Evolutionary conservation across 768 basidiomycete genomes (phyloP).

Genomic region (Pholiota microspora): DNA sequence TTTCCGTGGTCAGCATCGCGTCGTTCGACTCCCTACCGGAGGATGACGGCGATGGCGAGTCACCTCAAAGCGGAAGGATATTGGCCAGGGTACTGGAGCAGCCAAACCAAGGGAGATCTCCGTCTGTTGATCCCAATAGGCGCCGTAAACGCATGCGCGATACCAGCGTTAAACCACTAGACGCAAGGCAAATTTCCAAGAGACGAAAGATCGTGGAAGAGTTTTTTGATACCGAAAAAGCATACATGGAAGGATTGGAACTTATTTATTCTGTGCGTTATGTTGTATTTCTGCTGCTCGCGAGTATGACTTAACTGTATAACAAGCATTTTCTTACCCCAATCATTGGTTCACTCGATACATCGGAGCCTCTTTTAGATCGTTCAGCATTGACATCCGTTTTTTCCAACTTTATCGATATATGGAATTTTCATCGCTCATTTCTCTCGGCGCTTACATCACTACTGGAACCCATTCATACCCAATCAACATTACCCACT

Average conservation of each 20-base stretch:
- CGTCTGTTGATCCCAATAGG: constrained; percentile 38
- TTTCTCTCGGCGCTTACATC: constrained; percentile 62
- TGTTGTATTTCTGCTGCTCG: not conserved
- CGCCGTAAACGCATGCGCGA: constrained; percentile 37
- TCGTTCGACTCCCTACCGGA: constrained; percentile 75
- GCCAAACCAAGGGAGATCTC: constrained; percentile 30
- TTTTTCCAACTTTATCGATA: constrained; percentile 89
- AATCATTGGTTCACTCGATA: constrained; percentile 73
- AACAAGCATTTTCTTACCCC: constrained; percentile 78
- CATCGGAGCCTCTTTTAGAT: constrained; percentile 63
- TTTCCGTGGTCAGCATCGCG: constrained; percentile 67
- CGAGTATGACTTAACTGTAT: constrained; percentile 5
- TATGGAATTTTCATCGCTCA: constrained; percentile 84
- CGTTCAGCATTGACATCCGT: constrained; percentile 67
- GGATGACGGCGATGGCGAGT: constrained; percentile 16
- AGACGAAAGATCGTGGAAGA: constrained; percentile 73
- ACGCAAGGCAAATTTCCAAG: constrained; percentile 53
- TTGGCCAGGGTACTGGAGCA: constrained; percentile 11
- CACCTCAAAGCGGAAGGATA: constrained; percentile 13
- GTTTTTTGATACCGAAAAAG: constrained; percentile 77
- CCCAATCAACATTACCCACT: constrained; percentile 15
- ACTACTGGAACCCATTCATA: constrained; percentile 27
- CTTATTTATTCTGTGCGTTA: constrained; percentile 72
- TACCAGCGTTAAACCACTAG: constrained; percentile 34
- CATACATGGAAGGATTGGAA: constrained; percentile 80